Conservation (phyloP, 768 basidiomycete genomes). For the Xanthoconium purpureum region DNA sequence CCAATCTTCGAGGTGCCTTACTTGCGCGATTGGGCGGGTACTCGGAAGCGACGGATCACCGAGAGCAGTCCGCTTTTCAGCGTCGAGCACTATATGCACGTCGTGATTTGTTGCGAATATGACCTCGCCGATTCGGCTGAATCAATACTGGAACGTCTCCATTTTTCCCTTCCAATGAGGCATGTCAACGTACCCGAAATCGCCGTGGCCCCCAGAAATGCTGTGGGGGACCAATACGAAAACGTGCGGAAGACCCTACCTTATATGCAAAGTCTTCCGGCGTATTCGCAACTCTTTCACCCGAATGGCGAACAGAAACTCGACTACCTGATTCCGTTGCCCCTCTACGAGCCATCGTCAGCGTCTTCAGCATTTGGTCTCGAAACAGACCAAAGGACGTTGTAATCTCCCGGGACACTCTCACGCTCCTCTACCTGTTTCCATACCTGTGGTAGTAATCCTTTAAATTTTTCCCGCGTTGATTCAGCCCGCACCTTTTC, state of each 20-base stretch:
- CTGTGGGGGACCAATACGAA: slow-evolving; percentile 1
- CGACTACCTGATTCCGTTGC: slow-evolving; percentile 61
- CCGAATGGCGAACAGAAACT: slow-evolving; percentile 69
- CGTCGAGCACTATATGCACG: slow-evolving; percentile 50
- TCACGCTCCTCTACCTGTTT: background rate
- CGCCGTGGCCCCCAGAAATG: background rate
- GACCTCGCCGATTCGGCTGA: slow-evolving; percentile 38
- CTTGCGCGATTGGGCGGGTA: slow-evolving; percentile 30
- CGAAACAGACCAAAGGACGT: slow-evolving; percentile 3
- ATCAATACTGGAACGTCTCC: slow-evolving; percentile 24
- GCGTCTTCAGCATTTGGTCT: slow-evolving; percentile 2
- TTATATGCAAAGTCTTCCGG: slow-evolving; percentile 47
- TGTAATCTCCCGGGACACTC: background rate
- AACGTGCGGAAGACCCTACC: slow-evolving; percentile 15
- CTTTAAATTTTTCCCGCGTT: slow-evolving; percentile 3
- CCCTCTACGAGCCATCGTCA: slow-evolving; percentile 52
- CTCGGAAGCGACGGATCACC: slow-evolving; percentile 39
- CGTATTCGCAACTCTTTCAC: slow-evolving; percentile 78
- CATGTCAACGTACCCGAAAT: slow-evolving; percentile 45
- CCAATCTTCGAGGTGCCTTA: slow-evolving; percentile 16
- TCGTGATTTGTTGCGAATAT: slow-evolving; percentile 59
- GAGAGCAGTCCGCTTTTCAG: slow-evolving; percentile 53
- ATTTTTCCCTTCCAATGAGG: slow-evolving; percentile 47
- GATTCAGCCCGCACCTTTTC: slow-evolving; percentile 11
- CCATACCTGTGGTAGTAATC: background rate